Percentiles rank a stretch among this genome's conserved stretches.
These are phyloP conservation scores for Euphorbia peplus DNA, from an alignment of 345 rosid species.

Conservation along the genomic window DNA sequence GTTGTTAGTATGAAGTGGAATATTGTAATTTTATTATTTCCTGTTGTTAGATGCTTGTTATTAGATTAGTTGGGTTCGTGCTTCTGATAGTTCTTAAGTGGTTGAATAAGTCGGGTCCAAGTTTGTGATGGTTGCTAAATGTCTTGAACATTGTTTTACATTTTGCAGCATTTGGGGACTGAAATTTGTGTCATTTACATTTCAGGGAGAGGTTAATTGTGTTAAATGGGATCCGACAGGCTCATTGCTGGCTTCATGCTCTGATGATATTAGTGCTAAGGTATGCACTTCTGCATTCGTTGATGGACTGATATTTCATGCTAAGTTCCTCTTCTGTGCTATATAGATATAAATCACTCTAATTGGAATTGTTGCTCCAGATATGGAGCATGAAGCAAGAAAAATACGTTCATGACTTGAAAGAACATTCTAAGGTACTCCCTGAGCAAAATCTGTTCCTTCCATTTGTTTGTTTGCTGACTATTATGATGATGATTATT, in stretches of 20 bases:
- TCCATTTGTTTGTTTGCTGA: not conserved
- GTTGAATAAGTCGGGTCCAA: not conserved
- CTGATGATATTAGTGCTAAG: constrained; percentile 96
- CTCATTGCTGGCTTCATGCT: constrained; percentile 86
- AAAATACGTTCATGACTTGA: constrained; percentile 74
- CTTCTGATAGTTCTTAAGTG: not conserved
- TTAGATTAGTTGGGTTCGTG: not conserved
- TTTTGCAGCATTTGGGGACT: constrained; percentile 9
- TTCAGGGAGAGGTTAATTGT: constrained; percentile 98
- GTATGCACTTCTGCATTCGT: constrained; percentile 22
- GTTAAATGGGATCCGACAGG: constrained; percentile 99
- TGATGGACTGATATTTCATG: not conserved
- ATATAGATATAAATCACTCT: not conserved
- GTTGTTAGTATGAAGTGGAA: not conserved
- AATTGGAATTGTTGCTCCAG: constrained; percentile 12
- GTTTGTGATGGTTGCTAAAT: not conserved
- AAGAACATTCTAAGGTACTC: constrained; percentile 31
- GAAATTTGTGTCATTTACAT: constrained; percentile 20
- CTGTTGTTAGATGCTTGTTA: not conserved
- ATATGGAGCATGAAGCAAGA: constrained; percentile 88
- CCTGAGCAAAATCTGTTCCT: not conserved
- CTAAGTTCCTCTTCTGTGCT: not conserved
- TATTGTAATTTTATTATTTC: not conserved
- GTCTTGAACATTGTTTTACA: not conserved
- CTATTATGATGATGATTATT: not conserved